Evolutionary conservation across 495 filamentous ascomycete genomes (phyloP).

Genomic region (Acidomyces sp.): DNA sequence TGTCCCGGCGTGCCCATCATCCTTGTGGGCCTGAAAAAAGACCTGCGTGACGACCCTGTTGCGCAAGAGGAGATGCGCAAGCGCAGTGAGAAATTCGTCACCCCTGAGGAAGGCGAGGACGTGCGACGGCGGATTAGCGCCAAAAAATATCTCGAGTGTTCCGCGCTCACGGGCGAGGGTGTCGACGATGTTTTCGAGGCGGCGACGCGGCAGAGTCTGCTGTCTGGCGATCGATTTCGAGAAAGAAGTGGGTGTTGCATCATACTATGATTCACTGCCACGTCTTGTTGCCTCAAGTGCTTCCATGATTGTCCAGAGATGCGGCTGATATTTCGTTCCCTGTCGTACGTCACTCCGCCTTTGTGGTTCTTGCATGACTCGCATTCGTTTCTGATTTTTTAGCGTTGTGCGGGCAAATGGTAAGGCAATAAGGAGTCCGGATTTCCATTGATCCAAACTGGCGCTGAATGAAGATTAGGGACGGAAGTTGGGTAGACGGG

Average conservation of each 20-base stretch:
- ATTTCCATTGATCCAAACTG: too few species aligned
- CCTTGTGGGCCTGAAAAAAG: conserved; percentile 93
- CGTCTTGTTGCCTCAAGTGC: not conserved
- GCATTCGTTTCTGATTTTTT: too few species aligned
- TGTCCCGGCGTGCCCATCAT: conserved; percentile 92
- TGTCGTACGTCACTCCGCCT: too few species aligned
- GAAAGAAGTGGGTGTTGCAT: conserved; percentile 76
- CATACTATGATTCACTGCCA: conserved; percentile 56
- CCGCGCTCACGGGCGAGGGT: conserved; percentile 88
- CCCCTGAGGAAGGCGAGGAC: conserved; percentile 62
- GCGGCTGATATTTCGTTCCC: too few species aligned
- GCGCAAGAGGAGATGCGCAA: conserved; percentile 97
- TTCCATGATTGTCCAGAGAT: not conserved
- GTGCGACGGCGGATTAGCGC: conserved; percentile 77
- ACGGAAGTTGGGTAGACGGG: too few species aligned
- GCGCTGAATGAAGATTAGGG: too few species aligned
- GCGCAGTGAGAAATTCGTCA: conserved; percentile 76
- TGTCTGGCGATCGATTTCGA: conserved; percentile 71
- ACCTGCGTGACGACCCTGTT: conserved; percentile 85
- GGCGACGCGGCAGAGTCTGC: conserved; percentile 83
- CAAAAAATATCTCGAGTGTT: conserved; percentile 94
- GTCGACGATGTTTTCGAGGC: conserved; percentile 99
- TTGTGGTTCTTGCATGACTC: too few species aligned
- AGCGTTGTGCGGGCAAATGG: too few species aligned
- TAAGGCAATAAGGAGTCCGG: too few species aligned